phyloP scores from a whole-genome alignment of 345 rosid species.

The Chamaenerion angustifolium region DNA sequence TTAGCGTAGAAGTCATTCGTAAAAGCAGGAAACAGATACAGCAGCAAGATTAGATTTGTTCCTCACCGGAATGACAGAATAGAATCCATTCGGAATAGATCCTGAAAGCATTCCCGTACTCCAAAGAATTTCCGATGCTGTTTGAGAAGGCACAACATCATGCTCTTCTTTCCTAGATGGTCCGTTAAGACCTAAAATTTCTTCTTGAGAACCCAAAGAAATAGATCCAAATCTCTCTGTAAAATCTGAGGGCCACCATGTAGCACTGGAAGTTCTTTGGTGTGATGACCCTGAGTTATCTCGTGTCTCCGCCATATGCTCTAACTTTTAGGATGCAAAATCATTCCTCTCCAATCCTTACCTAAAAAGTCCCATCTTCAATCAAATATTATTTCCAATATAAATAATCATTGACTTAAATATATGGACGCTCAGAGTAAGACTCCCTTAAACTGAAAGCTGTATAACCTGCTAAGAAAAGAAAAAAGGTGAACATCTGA shows the following conservation, averaged over 20 bases:
- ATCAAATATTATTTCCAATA: conserved; percentile 11
- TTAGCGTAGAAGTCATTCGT: too few species aligned
- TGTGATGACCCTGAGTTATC: conserved; percentile 57
- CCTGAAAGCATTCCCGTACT: conserved; percentile 74
- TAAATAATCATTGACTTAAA: conserved; percentile 10
- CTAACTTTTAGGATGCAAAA: conserved; percentile 34
- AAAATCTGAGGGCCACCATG: conserved; percentile 89
- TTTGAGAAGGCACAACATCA: conserved; percentile 46
- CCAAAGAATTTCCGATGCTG: conserved; percentile 85
- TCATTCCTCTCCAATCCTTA: conserved; percentile 50
- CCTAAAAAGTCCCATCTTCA: conserved; percentile 33
- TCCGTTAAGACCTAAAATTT: conserved; percentile 34
- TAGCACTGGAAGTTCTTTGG: conserved; percentile 52
- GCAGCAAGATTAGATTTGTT: not conserved
- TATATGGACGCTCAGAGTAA: conserved; percentile 19
- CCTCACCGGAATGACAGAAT: conserved; percentile 65
- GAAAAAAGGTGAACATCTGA: too few species aligned
- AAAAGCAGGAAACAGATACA: not conserved
- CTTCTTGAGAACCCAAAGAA: conserved; percentile 64
- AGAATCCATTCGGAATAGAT: conserved; percentile 82
- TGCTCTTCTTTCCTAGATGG: conserved; percentile 52
- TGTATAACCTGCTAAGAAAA: too few species aligned
- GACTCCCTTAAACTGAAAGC: conserved; percentile 17
- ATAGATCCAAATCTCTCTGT: conserved; percentile 60
- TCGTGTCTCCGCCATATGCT: conserved; percentile 70